Evolutionary conservation across 2,329 filamentous ascomycete species (phyloP).

Genomic region (Xylariaceae sp.): DNA sequence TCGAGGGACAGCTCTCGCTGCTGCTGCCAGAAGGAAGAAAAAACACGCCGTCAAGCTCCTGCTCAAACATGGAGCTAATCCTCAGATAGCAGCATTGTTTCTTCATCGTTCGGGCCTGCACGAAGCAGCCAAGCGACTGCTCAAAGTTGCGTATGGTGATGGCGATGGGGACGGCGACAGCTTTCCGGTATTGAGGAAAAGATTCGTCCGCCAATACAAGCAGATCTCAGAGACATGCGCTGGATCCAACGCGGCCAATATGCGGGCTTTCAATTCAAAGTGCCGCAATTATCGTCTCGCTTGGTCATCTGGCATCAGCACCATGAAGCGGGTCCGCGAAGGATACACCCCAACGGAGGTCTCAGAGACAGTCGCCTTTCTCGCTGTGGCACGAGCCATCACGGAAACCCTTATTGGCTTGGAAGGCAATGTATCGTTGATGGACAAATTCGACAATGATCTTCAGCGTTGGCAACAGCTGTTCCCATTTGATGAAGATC

Average conservation of each 20-base stretch:
- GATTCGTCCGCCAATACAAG: slow-evolving; percentile 5
- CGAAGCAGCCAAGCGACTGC: slow-evolving; percentile 2
- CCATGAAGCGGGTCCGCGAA: slow-evolving; percentile 4
- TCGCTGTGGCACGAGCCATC: slow-evolving; percentile 6
- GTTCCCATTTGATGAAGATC: slow-evolving; percentile 3
- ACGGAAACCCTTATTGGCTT: slow-evolving; percentile 4
- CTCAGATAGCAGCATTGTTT: slow-evolving; percentile 3
- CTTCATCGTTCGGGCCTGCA: slow-evolving; percentile 4
- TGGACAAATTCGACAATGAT: slow-evolving; percentile 8
- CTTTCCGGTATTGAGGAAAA: slow-evolving; percentile 1
- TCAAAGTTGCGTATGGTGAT: slow-evolving; percentile 1
- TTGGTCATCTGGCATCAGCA: slow-evolving; percentile 4
- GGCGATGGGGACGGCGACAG: not conserved
- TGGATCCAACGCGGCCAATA: not conserved
- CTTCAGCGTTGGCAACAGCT: slow-evolving; percentile 7
- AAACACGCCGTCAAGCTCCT: slow-evolving; percentile 2
- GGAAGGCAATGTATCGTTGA: not conserved
- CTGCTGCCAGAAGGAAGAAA: slow-evolving; percentile 1
- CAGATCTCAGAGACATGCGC: not conserved
- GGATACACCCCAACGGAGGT: slow-evolving; percentile 2
- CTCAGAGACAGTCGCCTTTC: slow-evolving; percentile 4
- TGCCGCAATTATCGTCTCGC: slow-evolving; percentile 1
- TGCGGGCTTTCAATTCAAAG: slow-evolving; percentile 1
- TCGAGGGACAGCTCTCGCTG: slow-evolving; percentile 3
- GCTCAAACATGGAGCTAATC: slow-evolving; percentile 5